phyloP scores from a whole-genome alignment of 2,329 filamentous ascomycete genomes.

The Taxawa tesnikishii region DNA sequence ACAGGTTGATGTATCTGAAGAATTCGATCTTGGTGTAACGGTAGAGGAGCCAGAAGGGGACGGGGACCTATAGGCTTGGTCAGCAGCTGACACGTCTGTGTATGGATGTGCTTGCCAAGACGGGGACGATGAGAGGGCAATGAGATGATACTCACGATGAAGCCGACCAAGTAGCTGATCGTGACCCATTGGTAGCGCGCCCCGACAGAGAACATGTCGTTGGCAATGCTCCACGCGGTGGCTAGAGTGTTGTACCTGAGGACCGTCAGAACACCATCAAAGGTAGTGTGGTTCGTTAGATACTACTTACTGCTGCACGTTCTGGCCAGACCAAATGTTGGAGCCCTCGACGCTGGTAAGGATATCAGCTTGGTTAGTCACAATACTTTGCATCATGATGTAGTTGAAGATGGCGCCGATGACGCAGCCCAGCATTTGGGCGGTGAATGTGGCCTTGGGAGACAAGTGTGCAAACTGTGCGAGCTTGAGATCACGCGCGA shows the following conservation, averaged over 20 bases:
- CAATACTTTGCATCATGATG: constrained; percentile 29
- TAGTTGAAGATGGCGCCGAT: constrained; percentile 34
- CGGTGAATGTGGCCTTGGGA: constrained; percentile 27
- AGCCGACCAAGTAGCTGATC: constrained; percentile 29
- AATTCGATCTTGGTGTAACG: constrained; percentile 16
- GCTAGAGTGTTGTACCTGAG: constrained; percentile 28
- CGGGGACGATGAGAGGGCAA: too few species aligned
- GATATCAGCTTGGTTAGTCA: constrained; percentile 29
- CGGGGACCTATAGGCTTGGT: too few species aligned
- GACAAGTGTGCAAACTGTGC: constrained; percentile 25
- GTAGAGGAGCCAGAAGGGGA: constrained; percentile 28
- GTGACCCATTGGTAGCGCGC: constrained; percentile 24
- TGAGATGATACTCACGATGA: too few species aligned
- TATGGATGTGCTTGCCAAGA: too few species aligned
- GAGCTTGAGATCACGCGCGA: constrained; percentile 22
- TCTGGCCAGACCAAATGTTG: constrained; percentile 37
- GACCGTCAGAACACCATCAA: not conserved
- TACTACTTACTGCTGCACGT: constrained; percentile 26
- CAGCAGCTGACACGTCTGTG: too few species aligned
- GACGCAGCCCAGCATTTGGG: constrained; percentile 30
- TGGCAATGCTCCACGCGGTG: constrained; percentile 27
- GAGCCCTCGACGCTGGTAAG: constrained; percentile 29
- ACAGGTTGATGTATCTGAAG: constrained; percentile 26
- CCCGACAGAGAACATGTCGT: constrained; percentile 29
- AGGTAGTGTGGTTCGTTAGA: not conserved